A percentile compares a stretch with the other conserved stretches of the same genome.
Conservation (phyloP, 805 yeast species). For the Pichia deserticola region DNA sequence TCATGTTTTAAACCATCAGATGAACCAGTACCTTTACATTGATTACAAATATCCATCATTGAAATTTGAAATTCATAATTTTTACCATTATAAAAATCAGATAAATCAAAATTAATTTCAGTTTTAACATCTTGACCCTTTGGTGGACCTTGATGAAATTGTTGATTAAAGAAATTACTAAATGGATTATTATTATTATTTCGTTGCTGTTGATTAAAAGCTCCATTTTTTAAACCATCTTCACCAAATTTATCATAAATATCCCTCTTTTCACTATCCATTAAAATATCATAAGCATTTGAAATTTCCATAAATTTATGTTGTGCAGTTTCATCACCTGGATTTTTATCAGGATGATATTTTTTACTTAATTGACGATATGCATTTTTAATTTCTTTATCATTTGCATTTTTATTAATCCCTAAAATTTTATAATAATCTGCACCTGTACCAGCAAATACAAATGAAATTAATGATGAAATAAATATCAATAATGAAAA, state of each 20-base stretch:
- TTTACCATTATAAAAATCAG: slow-evolving; percentile 66
- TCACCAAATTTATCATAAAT: slow-evolving; percentile 73
- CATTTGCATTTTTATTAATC: slow-evolving; percentile 58
- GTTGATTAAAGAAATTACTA: slow-evolving; percentile 45
- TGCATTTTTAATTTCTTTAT: slow-evolving; percentile 77
- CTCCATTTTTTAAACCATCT: slow-evolving; percentile 61
- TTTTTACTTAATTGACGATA: slow-evolving; percentile 75
- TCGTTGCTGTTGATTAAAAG: slow-evolving; percentile 37
- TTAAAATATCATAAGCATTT: slow-evolving; percentile 83
- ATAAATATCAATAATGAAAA: neutral
- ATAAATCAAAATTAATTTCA: slow-evolving; percentile 46
- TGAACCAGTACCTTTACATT: slow-evolving; percentile 81
- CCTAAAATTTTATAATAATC: slow-evolving; percentile 59
- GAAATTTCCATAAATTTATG: slow-evolving; percentile 84
- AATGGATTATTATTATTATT: slow-evolving; percentile 50
- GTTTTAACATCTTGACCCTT: slow-evolving; percentile 60
- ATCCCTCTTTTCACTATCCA: slow-evolving; percentile 59
- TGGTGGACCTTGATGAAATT: slow-evolving; percentile 31
- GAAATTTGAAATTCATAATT: slow-evolving; percentile 52
- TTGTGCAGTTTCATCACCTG: slow-evolving; percentile 74
- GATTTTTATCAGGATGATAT: slow-evolving; percentile 93
- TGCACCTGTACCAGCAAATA: slow-evolving; percentile 28
- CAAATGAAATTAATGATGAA: slow-evolving; percentile 9
- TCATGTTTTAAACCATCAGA: slow-evolving; percentile 62
- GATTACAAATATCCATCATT: slow-evolving; percentile 67